Evolutionary conservation across 208 protist genomes (phyloP).

Genomic region (Trypanosoma caninum): DNA sequence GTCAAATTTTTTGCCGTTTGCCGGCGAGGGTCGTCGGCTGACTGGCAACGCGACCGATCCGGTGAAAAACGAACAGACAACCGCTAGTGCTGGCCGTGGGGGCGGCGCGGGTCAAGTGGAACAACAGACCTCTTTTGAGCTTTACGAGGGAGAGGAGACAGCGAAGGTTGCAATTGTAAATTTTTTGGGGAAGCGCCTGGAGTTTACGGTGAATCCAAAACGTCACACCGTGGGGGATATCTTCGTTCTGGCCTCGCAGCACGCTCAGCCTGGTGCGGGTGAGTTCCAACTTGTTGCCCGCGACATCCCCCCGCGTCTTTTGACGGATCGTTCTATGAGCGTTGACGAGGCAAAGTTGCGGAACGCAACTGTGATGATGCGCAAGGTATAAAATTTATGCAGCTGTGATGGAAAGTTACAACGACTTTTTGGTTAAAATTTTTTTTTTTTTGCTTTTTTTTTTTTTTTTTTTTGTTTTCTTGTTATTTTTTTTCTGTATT

Average conservation of each 20-base stretch:
- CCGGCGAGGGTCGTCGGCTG: conserved; percentile 58
- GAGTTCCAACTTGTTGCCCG: conserved; percentile 57
- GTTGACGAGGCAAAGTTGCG: conserved; percentile 62
- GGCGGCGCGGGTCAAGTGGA: conserved; percentile 8
- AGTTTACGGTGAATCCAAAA: conserved; percentile 68
- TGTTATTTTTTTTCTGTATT: conserved; percentile 20
- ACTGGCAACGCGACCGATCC: neutral
- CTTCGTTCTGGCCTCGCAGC: conserved; percentile 49
- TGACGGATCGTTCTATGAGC: conserved; percentile 36
- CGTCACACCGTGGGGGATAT: conserved; percentile 77
- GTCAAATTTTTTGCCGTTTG: conserved; percentile 43
- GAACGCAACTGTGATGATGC: conserved; percentile 59
- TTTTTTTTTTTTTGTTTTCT: neutral
- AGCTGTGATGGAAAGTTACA: neutral
- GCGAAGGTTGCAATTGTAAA: conserved; percentile 63
- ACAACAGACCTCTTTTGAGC: conserved; percentile 28
- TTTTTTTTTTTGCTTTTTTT: conserved; percentile 4
- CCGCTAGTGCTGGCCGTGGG: neutral
- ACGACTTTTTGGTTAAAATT: neutral
- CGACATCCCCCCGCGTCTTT: conserved; percentile 57
- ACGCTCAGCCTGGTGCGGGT: conserved; percentile 31
- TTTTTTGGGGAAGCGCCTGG: conserved; percentile 45
- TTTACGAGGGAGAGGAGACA: conserved; percentile 40
- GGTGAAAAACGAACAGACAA: neutral
- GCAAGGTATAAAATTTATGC: conserved; percentile 23